Percentiles rank a stretch among this genome's conserved stretches.
These are phyloP conservation scores for Coprinopsis sp. DNA, from an alignment of 768 basidiomycete species.

Conservation along the genomic window DNA sequence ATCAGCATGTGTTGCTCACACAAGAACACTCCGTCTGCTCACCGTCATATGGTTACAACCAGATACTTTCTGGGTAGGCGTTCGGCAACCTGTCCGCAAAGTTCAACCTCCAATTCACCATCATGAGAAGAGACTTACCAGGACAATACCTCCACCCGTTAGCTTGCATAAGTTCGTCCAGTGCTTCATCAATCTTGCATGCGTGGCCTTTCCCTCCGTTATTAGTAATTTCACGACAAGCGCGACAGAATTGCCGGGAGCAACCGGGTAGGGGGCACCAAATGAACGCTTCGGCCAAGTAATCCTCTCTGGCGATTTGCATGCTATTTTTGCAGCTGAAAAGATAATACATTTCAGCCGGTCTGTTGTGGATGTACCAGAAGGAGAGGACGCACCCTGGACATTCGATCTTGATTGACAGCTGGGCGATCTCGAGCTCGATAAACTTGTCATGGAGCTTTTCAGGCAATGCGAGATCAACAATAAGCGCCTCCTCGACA, in stretches of 20 bases:
- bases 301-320: slow-evolving; percentile 7
- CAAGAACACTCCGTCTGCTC: background rate
- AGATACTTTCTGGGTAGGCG: slow-evolving; percentile 7
- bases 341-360: background rate
- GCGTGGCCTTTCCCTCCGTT: background rate
- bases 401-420: slow-evolving; percentile 8
- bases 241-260: slow-evolving; percentile 6
- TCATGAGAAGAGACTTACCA: background rate
- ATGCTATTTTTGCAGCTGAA: slow-evolving; percentile 4
- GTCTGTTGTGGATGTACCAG: too few relatives aligned
- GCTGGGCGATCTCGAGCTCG: slow-evolving; percentile 5
- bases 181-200: slow-evolving; percentile 9
- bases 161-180: slow-evolving; percentile 6
- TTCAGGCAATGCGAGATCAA: background rate
- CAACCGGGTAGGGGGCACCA: slow-evolving; percentile 1
- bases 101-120: background rate
- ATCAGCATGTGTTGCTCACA: too few relatives aligned
- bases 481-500: slow-evolving; percentile 3
- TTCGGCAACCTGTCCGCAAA: slow-evolving; percentile 1
- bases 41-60: slow-evolving; percentile 13
- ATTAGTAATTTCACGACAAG: slow-evolving; percentile 1
- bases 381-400: background rate
- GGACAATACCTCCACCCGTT: slow-evolving; percentile 11
- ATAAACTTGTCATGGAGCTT: slow-evolving; percentile 1
- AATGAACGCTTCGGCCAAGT: slow-evolving; percentile 6